Base-by-base conservation (phyloP, 2,329 filamentous ascomycete genomes). In the Penicillium digitatum region DNA sequence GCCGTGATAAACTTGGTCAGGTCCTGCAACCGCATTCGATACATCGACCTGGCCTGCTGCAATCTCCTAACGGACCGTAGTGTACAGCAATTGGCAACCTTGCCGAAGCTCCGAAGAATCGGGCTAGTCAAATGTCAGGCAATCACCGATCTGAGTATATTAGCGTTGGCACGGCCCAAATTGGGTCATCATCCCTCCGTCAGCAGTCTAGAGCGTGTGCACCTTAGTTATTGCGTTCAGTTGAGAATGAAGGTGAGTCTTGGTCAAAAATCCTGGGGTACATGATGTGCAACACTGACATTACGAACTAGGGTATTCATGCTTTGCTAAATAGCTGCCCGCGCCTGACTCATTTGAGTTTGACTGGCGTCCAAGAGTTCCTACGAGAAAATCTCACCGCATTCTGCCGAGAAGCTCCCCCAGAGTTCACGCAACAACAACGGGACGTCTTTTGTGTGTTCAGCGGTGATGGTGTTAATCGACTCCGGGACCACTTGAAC, bases 31-130 rank as follows among this genome's bases (percentile, higher is more conserved):
- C 85, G 94, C 24, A 97, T 99, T 62, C 84, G 94, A 52, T 99
- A 99, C 71, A 99, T 99, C 61, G 94, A 99, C 70, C 78, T 99
- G 40, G 94, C 94, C n/a, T 97, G 94, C 76, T 99, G 94, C 74
- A 84, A 83, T 14, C 87, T 90, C 64, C 78, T 99, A 57, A 97
- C 94, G 0, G 94, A 99, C 65, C 81, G 82, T 11, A 96, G 92
- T 22, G 88, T 99, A 16, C 87, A 83, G 59, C 87, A 90, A 60
- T 79, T 99, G 35, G 92, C 94, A 5, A 84, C 84, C 14, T 81
- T 99, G 6, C 94, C 94, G 3, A 99, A 99, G 73, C 79, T 99
- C 50, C 92, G 96, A 78, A 83, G 94, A 35, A 96, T 99, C 57
- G 94, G 94, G 0, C 77, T 99, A 50, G 94, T 99, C 51, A 99